These are phyloP conservation scores for Trametes versicolor DNA, from an alignment of 1,284 basidiomycete genomes.

Conservation along the genomic window DNA sequence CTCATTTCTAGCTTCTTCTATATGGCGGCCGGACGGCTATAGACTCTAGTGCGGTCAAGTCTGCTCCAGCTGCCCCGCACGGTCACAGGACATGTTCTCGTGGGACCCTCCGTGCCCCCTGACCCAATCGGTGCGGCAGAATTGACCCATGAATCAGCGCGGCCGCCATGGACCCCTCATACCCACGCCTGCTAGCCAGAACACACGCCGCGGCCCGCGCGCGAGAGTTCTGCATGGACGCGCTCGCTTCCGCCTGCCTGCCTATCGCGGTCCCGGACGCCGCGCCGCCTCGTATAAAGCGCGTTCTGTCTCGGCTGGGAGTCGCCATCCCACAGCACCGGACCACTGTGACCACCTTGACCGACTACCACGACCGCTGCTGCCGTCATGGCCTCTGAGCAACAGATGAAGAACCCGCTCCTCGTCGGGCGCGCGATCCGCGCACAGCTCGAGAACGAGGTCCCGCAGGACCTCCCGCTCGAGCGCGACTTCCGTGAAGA, in stretches of 20 bases:
- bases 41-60: conserved; percentile 13
- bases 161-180: conserved; percentile 16
- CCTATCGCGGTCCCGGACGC: conserved; percentile 21
- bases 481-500: conserved; percentile 49
- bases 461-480: conserved; percentile 48
- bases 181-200: conserved; percentile 23
- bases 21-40: conserved; percentile 10
- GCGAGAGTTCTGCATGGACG: conserved; percentile 23
- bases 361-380: neutral
- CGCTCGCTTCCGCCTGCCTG: neutral
- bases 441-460: conserved; percentile 47
- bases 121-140: conserved; percentile 21
- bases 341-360: neutral
- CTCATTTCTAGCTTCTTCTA: neutral
- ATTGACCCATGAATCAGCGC: conserved; percentile 25
- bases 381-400: conserved; percentile 37
- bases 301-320: neutral
- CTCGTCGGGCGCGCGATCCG: conserved; percentile 50
- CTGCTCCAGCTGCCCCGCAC: conserved; percentile 23
- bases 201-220: conserved; percentile 32
- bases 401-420: conserved; percentile 50
- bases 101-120: conserved; percentile 27
- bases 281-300: conserved; percentile 18
- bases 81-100: conserved; percentile 31
- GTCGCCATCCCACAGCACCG: neutral